These are phyloP conservation scores for Termitomyces sp. DNA, from an alignment of 768 basidiomycete species.

Conservation along the genomic window DNA sequence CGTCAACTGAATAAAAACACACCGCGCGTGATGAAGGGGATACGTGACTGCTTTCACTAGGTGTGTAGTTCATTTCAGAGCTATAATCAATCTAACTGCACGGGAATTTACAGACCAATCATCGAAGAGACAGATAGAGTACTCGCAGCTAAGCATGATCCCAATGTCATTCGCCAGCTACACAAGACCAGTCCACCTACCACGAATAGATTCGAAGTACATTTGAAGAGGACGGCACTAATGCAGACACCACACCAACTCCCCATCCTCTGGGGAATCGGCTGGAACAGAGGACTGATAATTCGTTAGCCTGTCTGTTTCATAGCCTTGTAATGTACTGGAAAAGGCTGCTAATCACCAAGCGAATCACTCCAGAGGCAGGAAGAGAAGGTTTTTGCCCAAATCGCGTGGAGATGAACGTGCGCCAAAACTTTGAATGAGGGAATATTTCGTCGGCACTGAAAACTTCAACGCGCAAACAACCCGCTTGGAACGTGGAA, in stretches of 20 bases:
- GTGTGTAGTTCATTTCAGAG: too few relatives aligned
- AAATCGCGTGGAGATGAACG: conserved; percentile 31
- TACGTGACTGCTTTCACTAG: too few relatives aligned
- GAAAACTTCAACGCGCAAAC: conserved; percentile 30
- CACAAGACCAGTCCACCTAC: conserved; percentile 42
- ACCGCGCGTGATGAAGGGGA: too few relatives aligned
- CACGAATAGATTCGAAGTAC: conserved; percentile 36
- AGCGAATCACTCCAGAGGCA: conserved; percentile 37
- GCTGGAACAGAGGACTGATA: conserved; percentile 37
- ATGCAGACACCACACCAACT: conserved; percentile 46
- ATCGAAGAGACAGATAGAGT: not conserved
- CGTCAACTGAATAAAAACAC: conserved; percentile 5
- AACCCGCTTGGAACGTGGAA: conserved; percentile 42
- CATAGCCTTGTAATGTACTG: conserved; percentile 40
- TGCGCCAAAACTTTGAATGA: conserved; percentile 34
- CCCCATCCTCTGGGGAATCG: conserved; percentile 59
- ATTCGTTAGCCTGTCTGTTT: conserved; percentile 24
- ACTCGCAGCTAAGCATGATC: conserved; percentile 29
- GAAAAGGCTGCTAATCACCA: conserved; percentile 42
- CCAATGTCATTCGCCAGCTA: conserved; percentile 27
- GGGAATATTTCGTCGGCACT: not conserved
- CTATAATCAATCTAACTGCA: conserved; percentile 43
- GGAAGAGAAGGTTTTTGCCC: conserved; percentile 43
- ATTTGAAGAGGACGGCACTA: conserved; percentile 48
- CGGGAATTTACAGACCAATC: not conserved